Evolutionary conservation across 2,329 filamentous ascomycete genomes (phyloP), one percentile per base, ranked within the genome.

Genomic region (Exophiala sp.): DNA sequence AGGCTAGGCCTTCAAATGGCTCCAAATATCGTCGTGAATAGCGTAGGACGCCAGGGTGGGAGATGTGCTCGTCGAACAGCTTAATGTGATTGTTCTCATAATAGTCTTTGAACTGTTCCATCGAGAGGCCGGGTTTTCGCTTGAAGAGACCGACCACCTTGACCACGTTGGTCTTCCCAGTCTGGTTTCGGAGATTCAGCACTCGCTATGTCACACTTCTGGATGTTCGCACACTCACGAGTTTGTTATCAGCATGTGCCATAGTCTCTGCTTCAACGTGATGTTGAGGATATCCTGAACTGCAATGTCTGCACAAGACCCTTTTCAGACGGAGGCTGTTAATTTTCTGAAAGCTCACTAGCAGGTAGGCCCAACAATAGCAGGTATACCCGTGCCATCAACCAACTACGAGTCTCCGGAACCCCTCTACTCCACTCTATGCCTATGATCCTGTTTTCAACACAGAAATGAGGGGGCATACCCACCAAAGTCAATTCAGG

Each of bases 81-180:
- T 63, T 64, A 20, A 64, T 12, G n/a, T 65, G 59, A 0, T 47
- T 61, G 4, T 57, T 57, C 38, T 66, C 63, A 38, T 64, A 66
- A 36, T 56, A 58, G 5, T 48, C 54, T 35, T 59, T 59, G 54
- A 65, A 66, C 8, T 60, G 51, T 33, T 58, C 47, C 14, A 56
- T 57, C 8, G 62, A 60, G 18, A 64, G 41, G 12, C 62, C 59
- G 8, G 54, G 60, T 33, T 64, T 65, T 52, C 64, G 24, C 34
- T 47, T 53, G 44, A 53, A 47, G 10, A 53, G 34, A 35, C 43
- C 50, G 16, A 53, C 50, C 11, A 53, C 43, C 21, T 53, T 48
- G 2, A 53, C 44, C 9, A 29, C 16, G 3, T 9, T 40, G 8
- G 46, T 11, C 16, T 48, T 38, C 14, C 21, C 46, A 5, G 10